These are phyloP conservation scores for Yarrowia sp. DNA, from an alignment of 805 yeast genomes.

Conservation along the genomic window DNA sequence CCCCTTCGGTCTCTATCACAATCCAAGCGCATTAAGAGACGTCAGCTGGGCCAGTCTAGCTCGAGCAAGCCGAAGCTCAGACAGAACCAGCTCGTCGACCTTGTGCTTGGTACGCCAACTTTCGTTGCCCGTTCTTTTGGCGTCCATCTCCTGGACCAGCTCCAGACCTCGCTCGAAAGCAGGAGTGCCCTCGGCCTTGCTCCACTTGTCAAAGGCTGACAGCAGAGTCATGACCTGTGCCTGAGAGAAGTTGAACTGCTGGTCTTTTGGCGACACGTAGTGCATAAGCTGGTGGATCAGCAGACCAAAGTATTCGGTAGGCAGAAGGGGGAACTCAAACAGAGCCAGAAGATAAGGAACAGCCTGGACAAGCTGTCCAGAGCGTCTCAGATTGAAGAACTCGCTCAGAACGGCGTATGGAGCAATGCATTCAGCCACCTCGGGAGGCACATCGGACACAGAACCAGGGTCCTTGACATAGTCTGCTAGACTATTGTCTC, in stretches of 20 bases:
- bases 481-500: conserved; percentile 36
- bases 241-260: conserved; percentile 10
- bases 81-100: conserved; percentile 15
- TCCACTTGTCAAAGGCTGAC: conserved; percentile 28
- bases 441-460: conserved; percentile 40
- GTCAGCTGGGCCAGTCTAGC: conserved; percentile 25
- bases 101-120: conserved; percentile 19
- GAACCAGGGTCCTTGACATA: conserved; percentile 38
- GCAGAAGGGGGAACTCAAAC: conserved; percentile 47
- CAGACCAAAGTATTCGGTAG: conserved; percentile 43
- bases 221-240: conserved; percentile 26
- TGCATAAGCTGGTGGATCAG: conserved; percentile 40
- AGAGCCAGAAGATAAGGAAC: conserved; percentile 44
- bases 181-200: conserved; percentile 19
- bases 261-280: conserved; percentile 18
- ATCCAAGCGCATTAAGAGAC: not conserved
- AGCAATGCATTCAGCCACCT: conserved; percentile 47
- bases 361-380: conserved; percentile 41
- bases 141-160: conserved; percentile 18
- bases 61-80: conserved; percentile 18
- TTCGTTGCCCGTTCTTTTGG: not conserved
- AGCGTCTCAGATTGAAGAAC: conserved; percentile 39
- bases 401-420: conserved; percentile 48
- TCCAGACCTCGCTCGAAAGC: conserved; percentile 9
- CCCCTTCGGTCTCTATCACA: not conserved